Evolutionary conservation across 441 rosid genomes (phyloP), one percentile per base, ranked within the genome.

Genomic region (Adansonia gregorii): DNA sequence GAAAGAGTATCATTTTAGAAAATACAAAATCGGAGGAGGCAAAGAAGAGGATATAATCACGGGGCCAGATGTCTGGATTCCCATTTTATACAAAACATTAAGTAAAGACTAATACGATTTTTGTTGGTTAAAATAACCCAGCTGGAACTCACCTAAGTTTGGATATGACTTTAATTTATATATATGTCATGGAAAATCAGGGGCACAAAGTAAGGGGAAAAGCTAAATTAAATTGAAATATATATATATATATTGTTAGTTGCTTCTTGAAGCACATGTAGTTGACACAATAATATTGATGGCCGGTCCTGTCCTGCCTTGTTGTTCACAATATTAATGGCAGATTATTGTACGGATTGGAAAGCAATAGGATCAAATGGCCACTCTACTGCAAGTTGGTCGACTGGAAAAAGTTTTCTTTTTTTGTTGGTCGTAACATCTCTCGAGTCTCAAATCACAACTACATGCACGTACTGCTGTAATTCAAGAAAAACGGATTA

Each of bases 401-500:
- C 19, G 19, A 49, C n/a, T 27, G 35, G 35, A 7, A 17, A 52
- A 52, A 52, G 7, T 20, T 39, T 39, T 39, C 6, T 27, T 27
- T 27, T 0, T 27, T 27, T 27, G 2, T 39, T 39, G 43, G 43
- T 39, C 6, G 43, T 6, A 39, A 39, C 6, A 39, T 39, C 43
- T 39, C 6, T 5, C 22, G 9, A 6, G 3, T 55, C 59, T 8
- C 63, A 65, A 66, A 11, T 17, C 54, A 11, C 60, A 66, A 55
- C 66, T 10, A 45, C 46, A 46, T 22, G 12, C 12, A 20, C 31
- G 10, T 27, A 27, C 35, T 0, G 27, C 49, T 48, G 54, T 15
- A 19, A 69, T 15, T 43, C 6, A 17, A 52, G 5, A 12, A 39
- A 76, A 71, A 55, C 79, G 79, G 79, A 70, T 19, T 68, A 11